phyloP scores from a whole-genome alignment of 2,329 filamentous ascomycete genomes.

The Diaporthe ampelina region DNA sequence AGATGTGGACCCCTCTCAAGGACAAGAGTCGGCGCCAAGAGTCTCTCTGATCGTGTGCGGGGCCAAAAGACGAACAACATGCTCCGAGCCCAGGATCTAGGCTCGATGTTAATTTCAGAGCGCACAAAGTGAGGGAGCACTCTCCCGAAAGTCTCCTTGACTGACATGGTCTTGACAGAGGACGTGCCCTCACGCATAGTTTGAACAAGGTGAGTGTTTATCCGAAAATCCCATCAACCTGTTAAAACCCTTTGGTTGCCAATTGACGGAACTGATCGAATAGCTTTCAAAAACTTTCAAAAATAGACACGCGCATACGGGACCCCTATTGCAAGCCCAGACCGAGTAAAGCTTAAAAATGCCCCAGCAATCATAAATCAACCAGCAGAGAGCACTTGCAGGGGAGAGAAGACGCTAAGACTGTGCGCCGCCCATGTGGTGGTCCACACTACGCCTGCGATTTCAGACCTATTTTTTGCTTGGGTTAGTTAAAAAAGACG shows the following conservation, averaged over 20 bases:
- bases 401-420: not conserved
- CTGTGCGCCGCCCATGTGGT: not conserved
- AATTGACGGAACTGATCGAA: too few species aligned
- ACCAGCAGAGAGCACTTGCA: not conserved
- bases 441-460: not conserved
- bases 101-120: not conserved
- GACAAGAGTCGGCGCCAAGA: constrained; percentile 26
- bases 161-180: not conserved
- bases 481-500: not conserved
- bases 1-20: not conserved
- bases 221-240: not conserved
- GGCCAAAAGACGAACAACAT: not conserved
- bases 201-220: not conserved
- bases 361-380: not conserved
- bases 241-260: not conserved
- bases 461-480: not conserved
- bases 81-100: not conserved
- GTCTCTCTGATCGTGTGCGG: not conserved
- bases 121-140: not conserved
- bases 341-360: not conserved
- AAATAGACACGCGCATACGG: not conserved
- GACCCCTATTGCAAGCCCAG: not conserved
- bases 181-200: too few species aligned
- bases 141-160: not conserved
- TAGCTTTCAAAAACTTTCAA: too few species aligned